These are phyloP conservation scores for Collariella sp. DNA, from an alignment of 495 filamentous ascomycete species.

Conservation along the genomic window DNA sequence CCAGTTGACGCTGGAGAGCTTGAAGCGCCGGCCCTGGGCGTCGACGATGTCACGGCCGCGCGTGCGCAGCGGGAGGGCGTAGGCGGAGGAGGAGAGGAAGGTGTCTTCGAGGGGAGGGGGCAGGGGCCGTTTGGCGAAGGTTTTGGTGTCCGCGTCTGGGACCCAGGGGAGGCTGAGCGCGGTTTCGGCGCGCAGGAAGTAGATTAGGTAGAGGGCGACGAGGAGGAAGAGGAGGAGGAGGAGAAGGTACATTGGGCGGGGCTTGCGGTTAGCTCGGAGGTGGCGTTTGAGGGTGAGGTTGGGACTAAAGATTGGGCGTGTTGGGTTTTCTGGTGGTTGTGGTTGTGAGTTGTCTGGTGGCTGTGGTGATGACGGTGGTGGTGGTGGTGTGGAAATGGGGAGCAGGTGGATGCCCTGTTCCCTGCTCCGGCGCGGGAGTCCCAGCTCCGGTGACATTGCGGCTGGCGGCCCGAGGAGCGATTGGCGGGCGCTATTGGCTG, in stretches of 20 bases:
- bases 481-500: no score
- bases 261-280: slow-evolving; percentile 4
- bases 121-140: slow-evolving; percentile 36
- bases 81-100: slow-evolving; percentile 29
- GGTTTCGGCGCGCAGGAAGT: slow-evolving; percentile 35
- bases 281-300: not conserved
- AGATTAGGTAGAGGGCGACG: slow-evolving; percentile 27
- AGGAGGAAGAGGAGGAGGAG: slow-evolving; percentile 22
- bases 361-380: not conserved
- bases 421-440: not conserved
- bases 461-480: no score
- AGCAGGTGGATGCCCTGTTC: not conserved
- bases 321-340: not conserved
- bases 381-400: not conserved
- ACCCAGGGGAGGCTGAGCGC: slow-evolving; percentile 34
- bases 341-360: not conserved
- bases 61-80: slow-evolving; percentile 44
- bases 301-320: not conserved
- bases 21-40: slow-evolving; percentile 40
- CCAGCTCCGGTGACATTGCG: no score
- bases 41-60: slow-evolving; percentile 49
- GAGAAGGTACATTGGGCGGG: slow-evolving; percentile 25
- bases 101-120: slow-evolving; percentile 31
- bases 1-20: slow-evolving; percentile 54
- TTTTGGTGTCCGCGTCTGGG: slow-evolving; percentile 29